phyloP scores from a whole-genome alignment of 2,329 filamentous ascomycete species.

The Cryphonectria radicalis region DNA sequence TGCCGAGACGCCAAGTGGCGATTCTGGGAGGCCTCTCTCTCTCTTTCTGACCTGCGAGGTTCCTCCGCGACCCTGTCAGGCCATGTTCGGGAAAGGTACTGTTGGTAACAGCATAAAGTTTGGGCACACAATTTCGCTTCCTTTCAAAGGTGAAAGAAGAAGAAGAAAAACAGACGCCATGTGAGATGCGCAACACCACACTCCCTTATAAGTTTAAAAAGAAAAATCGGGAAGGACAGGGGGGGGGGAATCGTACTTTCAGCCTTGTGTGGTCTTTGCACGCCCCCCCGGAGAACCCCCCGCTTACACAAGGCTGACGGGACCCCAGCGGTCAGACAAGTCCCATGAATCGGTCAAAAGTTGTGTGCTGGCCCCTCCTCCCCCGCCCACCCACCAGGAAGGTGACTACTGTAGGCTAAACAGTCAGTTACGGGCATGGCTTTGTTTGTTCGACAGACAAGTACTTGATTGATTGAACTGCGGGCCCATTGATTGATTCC shows the following conservation, averaged over 20 bases:
- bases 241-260: not conserved
- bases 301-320: constrained; percentile 16
- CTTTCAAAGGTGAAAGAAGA: not conserved
- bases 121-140: not conserved
- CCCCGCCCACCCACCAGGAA: not conserved
- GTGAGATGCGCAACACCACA: not conserved
- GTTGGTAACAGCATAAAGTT: not conserved
- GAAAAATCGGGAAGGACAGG: not conserved
- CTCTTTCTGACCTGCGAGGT: not conserved
- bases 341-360: not conserved
- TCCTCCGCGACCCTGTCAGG: not conserved
- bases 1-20: not conserved
- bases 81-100: not conserved
- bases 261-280: not conserved
- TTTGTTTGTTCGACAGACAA: not conserved
- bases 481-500: not conserved
- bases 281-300: too few species aligned
- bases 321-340: not conserved
- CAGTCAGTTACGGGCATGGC: not conserved
- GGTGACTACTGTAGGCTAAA: not conserved
- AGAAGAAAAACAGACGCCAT: not conserved
- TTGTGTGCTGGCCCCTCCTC: not conserved
- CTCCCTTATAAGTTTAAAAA: not conserved
- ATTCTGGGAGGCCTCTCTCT: not conserved
- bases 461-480: not conserved